phyloP scores from a whole-genome alignment of 371 early-diverging fungal species.

The Mucor irregularis region DNA sequence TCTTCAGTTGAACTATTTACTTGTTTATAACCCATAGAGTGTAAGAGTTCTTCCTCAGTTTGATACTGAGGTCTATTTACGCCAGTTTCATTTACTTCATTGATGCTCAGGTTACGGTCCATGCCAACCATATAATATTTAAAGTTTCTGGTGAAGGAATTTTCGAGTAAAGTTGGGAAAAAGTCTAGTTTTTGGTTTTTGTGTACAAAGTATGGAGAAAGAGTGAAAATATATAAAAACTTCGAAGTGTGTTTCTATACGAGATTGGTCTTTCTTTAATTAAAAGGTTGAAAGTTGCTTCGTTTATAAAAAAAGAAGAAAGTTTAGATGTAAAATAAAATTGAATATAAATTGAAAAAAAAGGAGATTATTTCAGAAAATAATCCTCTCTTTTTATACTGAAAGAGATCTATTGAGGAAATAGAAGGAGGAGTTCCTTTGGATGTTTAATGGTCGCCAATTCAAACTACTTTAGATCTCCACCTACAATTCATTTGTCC shows the following conservation, averaged over 20 bases:
- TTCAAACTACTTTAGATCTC: slow-evolving; percentile 24
- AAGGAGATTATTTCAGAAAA: background rate
- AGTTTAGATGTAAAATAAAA: background rate
- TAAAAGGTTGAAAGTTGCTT: background rate
- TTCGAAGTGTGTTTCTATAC: too few relatives aligned
- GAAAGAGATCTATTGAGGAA: background rate
- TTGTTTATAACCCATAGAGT: slow-evolving; percentile 61
- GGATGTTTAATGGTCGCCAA: too few relatives aligned
- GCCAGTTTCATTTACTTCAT: slow-evolving; percentile 35
- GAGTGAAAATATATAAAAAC: background rate
- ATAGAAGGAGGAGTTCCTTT: too few relatives aligned
- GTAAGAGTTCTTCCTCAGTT: slow-evolving; percentile 48
- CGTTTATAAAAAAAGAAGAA: background rate
- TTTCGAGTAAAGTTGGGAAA: slow-evolving; percentile 7
- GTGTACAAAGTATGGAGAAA: background rate
- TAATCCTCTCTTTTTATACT: slow-evolving; percentile 14
- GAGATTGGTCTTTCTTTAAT: too few relatives aligned
- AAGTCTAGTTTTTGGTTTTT: background rate
- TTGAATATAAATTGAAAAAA: background rate
- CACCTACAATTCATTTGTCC: slow-evolving; percentile 17
- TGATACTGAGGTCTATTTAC: slow-evolving; percentile 21
- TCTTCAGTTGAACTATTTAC: slow-evolving; percentile 16
- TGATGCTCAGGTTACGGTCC: slow-evolving; percentile 22
- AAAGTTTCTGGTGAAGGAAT: slow-evolving; percentile 5
- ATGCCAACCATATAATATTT: slow-evolving; percentile 28